phyloP scores from a whole-genome alignment of 192 early-diverging fungal species.

The Podila horticola region DNA sequence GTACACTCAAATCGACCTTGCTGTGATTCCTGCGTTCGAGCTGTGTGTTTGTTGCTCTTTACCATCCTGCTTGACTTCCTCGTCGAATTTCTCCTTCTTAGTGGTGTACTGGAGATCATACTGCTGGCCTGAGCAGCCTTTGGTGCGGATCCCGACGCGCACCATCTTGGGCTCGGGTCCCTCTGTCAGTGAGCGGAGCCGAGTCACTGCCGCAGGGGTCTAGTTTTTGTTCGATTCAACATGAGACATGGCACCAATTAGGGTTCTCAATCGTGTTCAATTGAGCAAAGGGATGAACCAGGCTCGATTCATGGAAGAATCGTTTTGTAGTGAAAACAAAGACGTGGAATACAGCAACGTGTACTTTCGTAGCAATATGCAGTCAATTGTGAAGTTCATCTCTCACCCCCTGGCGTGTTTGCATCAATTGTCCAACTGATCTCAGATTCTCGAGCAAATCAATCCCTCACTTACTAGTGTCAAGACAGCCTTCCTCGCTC shows the following conservation, averaged over 20 bases:
- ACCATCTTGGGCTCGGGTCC: slow-evolving; percentile 75
- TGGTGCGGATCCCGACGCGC: slow-evolving; percentile 92
- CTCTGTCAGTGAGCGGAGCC: slow-evolving; percentile 70
- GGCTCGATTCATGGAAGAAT: too few relatives aligned
- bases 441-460: background rate
- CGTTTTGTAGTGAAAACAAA: too few relatives aligned
- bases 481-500: slow-evolving; percentile 57
- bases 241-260: too few relatives aligned
- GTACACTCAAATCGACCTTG: background rate
- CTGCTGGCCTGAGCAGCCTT: slow-evolving; percentile 94
- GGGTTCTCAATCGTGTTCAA: too few relatives aligned
- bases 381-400: too few relatives aligned
- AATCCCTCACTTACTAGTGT: slow-evolving; percentile 58
- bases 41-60: slow-evolving; percentile 13
- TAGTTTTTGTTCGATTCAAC: slow-evolving; percentile 28
- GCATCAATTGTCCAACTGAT: background rate
- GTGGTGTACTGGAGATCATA: slow-evolving; percentile 88
- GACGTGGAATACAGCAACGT: too few relatives aligned
- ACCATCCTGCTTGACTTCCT: slow-evolving; percentile 96
- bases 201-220: slow-evolving; percentile 84
- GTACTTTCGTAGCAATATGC: too few relatives aligned
- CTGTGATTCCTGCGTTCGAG: background rate
- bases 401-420: background rate
- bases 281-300: too few relatives aligned
- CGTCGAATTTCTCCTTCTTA: slow-evolving; percentile 86